Evolutionary conservation across 1,284 basidiomycete species (phyloP).

Genomic region (Sutorius eximius): DNA sequence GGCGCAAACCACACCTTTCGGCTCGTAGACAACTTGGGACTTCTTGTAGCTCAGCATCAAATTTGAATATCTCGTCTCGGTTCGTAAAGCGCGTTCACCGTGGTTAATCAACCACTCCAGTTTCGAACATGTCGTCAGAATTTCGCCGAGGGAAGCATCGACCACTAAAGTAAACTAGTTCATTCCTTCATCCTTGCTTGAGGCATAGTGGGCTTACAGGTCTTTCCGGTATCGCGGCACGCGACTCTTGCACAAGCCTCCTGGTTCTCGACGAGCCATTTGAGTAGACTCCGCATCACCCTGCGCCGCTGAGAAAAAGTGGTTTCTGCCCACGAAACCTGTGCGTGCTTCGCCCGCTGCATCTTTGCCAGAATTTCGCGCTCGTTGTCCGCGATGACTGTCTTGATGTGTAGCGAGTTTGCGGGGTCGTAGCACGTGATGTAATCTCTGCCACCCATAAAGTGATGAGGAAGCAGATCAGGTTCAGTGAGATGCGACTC

Average conservation of each 20-base stretch:
- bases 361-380: constrained; percentile 75
- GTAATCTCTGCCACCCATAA: constrained; percentile 56
- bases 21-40: constrained; percentile 83
- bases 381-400: constrained; percentile 65
- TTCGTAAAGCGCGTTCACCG: constrained; percentile 72
- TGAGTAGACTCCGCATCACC: constrained; percentile 81
- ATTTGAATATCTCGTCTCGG: constrained; percentile 71
- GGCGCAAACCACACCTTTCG: constrained; percentile 90
- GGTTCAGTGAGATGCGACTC: constrained; percentile 60
- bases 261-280: constrained; percentile 90
- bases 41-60: constrained; percentile 86
- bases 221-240: constrained; percentile 95
- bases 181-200: background rate
- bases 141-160: constrained; percentile 88
- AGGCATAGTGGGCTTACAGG: constrained; percentile 55
- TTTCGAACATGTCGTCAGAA: constrained; percentile 86
- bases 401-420: constrained; percentile 76
- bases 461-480: constrained; percentile 52
- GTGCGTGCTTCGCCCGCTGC: constrained; percentile 61
- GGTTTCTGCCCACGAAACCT: constrained; percentile 68
- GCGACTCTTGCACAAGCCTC: constrained; percentile 86
- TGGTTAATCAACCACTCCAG: constrained; percentile 84
- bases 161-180: constrained; percentile 54
- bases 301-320: constrained; percentile 77
- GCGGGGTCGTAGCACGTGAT: constrained; percentile 93